These are phyloP conservation scores for Inonotus hispidus DNA, from an alignment of 1,284 basidiomycete species.

Conservation along the genomic window DNA sequence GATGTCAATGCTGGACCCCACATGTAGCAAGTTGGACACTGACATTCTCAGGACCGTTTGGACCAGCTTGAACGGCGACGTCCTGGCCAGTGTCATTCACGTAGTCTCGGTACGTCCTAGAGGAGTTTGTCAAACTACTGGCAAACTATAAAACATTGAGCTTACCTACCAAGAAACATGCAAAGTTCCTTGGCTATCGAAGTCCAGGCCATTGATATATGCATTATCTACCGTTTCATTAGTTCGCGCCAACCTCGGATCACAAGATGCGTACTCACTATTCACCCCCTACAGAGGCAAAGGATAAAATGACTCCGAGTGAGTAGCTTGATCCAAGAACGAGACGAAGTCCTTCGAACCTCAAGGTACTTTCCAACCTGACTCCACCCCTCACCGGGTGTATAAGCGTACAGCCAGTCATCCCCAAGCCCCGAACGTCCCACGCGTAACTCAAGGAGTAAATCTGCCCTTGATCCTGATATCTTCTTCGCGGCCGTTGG, in stretches of 20 bases:
- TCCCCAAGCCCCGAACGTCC: constrained; percentile 39
- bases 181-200: constrained; percentile 31
- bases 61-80: constrained; percentile 39
- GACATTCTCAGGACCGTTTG: constrained; percentile 42
- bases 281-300: constrained; percentile 29
- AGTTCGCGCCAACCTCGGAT: not conserved
- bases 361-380: constrained; percentile 35
- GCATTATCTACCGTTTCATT: constrained; percentile 32
- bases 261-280: constrained; percentile 23
- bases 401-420: constrained; percentile 39
- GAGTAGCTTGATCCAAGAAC: not conserved
- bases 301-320: constrained; percentile 1
- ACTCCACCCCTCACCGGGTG: constrained; percentile 29
- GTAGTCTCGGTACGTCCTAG: constrained; percentile 41
- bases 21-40: constrained; percentile 5
- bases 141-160: constrained; percentile 3
- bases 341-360: constrained; percentile 21
- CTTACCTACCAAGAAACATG: constrained; percentile 32
- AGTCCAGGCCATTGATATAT: constrained; percentile 42
- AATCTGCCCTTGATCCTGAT: constrained; percentile 22
- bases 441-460: constrained; percentile 37
- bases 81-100: constrained; percentile 37
- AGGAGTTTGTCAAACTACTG: not conserved
- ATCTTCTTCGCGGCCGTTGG: constrained; percentile 19
- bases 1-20: not conserved